Conservation (phyloP, 2,329 filamentous ascomycete species). For the Calonectria honghensis region DNA sequence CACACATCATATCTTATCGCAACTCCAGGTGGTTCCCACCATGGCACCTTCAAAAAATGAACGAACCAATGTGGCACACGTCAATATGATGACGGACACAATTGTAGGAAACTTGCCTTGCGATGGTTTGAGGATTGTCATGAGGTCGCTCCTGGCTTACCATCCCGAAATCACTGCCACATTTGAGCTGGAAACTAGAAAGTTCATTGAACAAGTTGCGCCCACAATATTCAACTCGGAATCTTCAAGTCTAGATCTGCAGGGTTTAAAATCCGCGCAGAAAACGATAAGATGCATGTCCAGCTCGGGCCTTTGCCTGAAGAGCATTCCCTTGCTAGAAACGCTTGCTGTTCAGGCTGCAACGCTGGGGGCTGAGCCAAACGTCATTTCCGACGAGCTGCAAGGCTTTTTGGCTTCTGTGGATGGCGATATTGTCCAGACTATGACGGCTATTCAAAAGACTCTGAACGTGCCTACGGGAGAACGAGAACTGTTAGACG, state of each 20-base stretch:
- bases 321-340: conserved; percentile 45
- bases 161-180: conserved; percentile 32
- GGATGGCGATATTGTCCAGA: conserved; percentile 41
- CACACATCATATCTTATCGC: not conserved
- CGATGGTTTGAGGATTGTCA: conserved; percentile 62
- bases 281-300: conserved; percentile 53
- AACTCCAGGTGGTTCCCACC: not conserved
- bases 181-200: conserved; percentile 34
- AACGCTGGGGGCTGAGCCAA: not conserved
- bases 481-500: conserved; percentile 13
- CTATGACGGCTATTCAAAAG: conserved; percentile 41
- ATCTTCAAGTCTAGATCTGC: conserved; percentile 43
- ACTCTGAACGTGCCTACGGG: conserved; percentile 25
- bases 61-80: conserved; percentile 59
- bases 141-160: conserved; percentile 46
- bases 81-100: conserved; percentile 69
- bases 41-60: conserved; percentile 28
- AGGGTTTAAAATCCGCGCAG: conserved; percentile 42
- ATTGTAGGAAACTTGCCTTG: conserved; percentile 65
- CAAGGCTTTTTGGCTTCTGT: conserved; percentile 30
- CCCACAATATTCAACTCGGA: not conserved
- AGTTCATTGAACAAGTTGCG: conserved; percentile 20
- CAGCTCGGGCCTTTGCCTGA: conserved; percentile 49
- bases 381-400: not conserved
- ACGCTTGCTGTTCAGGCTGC: conserved; percentile 39